phyloP scores from a whole-genome alignment of 345 rosid species.

The Ceriops zippeliana region DNA sequence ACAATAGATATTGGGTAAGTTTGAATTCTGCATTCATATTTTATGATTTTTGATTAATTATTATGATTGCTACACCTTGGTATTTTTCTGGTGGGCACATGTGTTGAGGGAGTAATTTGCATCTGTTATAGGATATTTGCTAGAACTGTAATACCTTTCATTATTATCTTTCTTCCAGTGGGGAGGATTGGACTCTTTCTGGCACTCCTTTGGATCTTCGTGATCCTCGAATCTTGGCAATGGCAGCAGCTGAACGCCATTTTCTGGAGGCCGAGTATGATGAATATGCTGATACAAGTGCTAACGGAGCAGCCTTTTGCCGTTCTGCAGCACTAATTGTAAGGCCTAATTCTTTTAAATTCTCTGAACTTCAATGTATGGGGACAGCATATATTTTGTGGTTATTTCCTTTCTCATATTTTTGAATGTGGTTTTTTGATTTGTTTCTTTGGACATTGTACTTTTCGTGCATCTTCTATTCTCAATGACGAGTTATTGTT shows the following conservation, averaged over 20 bases:
- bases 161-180: slow-evolving; percentile 1
- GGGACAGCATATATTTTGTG: neutral
- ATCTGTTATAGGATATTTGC: too few species aligned
- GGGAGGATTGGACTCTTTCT: slow-evolving; percentile 32
- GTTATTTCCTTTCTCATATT: neutral
- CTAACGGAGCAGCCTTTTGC: slow-evolving; percentile 31
- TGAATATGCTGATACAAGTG: slow-evolving; percentile 31
- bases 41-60: neutral
- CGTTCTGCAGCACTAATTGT: slow-evolving; percentile 33
- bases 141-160: neutral
- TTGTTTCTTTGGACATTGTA: neutral
- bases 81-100: neutral
- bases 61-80: neutral
- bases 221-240: slow-evolving; percentile 34
- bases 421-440: neutral
- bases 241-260: slow-evolving; percentile 36
- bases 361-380: neutral
- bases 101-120: neutral
- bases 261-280: slow-evolving; percentile 27
- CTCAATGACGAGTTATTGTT: neutral
- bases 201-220: slow-evolving; percentile 32
- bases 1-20: slow-evolving; percentile 19
- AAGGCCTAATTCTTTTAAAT: slow-evolving; percentile 5
- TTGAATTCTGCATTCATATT: neutral
- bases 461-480: neutral